Conservation (phyloP, 306 rosid species). For the Citrullus mucosospermus region DNA sequence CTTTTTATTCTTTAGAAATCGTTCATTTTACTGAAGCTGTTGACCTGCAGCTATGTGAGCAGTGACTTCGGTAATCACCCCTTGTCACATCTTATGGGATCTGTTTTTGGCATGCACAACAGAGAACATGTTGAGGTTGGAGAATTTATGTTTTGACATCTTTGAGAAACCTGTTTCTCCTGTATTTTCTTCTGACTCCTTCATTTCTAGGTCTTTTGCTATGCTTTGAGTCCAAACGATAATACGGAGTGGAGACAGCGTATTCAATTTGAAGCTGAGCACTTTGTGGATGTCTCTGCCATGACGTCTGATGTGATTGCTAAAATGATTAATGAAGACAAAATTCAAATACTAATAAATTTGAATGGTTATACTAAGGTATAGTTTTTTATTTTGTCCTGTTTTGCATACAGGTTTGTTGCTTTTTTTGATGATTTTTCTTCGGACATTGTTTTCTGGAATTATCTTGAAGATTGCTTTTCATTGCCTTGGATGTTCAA, state of each 20-base stretch:
- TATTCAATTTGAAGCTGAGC: constrained; percentile 83
- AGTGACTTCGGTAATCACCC: constrained; percentile 65
- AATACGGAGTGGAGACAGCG: constrained; percentile 94
- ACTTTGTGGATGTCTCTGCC: constrained; percentile 80
- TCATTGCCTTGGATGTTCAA: not conserved
- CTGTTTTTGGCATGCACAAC: constrained; percentile 91
- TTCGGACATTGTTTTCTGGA: not conserved
- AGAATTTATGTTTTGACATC: not conserved
- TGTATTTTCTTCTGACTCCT: not conserved
- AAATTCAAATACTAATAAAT: constrained; percentile 79
- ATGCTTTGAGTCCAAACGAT: constrained; percentile 91
- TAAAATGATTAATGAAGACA: constrained; percentile 71
- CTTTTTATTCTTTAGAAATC: not conserved
- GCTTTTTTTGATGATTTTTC: not conserved
- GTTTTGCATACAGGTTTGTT: not conserved
- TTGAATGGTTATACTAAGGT: constrained; percentile 99
- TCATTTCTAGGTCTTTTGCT: constrained; percentile 69
- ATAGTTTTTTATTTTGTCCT: not conserved
- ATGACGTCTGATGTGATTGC: constrained; percentile 87
- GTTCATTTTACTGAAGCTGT: not conserved
- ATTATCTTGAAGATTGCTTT: not conserved
- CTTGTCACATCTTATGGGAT: constrained; percentile 90
- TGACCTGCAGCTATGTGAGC: constrained; percentile 40
- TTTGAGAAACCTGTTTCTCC: not conserved
- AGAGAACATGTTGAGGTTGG: constrained; percentile 74